These are phyloP conservation scores for Obelidium mucronatum DNA, from an alignment of 192 early-diverging fungal species.

Conservation along the genomic window DNA sequence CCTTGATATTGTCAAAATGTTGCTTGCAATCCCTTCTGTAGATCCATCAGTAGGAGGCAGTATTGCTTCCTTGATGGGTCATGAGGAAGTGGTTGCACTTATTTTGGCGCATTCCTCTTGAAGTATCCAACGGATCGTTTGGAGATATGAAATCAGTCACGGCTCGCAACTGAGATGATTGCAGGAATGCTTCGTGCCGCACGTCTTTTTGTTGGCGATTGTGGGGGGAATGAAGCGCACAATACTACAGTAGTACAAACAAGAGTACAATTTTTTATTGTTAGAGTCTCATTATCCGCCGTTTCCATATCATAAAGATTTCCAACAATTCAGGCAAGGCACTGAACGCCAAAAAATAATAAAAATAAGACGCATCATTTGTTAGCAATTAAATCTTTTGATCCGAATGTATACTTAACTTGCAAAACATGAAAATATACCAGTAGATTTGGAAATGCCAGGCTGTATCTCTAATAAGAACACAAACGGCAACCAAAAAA, in stretches of 20 bases:
- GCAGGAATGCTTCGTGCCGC: neutral
- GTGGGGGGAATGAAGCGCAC: too few relatives aligned
- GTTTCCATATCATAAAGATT: neutral
- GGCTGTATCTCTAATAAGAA: neutral
- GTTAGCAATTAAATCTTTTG: neutral
- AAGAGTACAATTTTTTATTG: neutral
- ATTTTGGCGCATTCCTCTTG: too few relatives aligned
- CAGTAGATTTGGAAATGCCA: conserved; percentile 50
- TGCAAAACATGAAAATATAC: conserved; percentile 55
- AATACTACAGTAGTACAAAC: neutral
- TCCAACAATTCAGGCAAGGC: neutral
- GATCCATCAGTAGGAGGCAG: too few relatives aligned
- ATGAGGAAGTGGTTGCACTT: too few relatives aligned
- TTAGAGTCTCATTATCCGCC: neutral
- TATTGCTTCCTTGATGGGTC: too few relatives aligned
- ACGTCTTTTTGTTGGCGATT: too few relatives aligned
- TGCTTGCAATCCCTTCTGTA: too few relatives aligned
- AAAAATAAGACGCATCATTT: neutral
- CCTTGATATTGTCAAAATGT: too few relatives aligned
- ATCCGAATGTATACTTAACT: conserved; percentile 29
- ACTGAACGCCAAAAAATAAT: too few relatives aligned
- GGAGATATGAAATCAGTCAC: neutral
- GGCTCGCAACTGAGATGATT: too few relatives aligned
- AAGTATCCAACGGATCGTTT: too few relatives aligned
- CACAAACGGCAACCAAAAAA: too few relatives aligned